These are phyloP conservation scores for Nowakowskiella sp. DNA, from an alignment of 192 early-diverging fungal genomes.

Conservation along the genomic window DNA sequence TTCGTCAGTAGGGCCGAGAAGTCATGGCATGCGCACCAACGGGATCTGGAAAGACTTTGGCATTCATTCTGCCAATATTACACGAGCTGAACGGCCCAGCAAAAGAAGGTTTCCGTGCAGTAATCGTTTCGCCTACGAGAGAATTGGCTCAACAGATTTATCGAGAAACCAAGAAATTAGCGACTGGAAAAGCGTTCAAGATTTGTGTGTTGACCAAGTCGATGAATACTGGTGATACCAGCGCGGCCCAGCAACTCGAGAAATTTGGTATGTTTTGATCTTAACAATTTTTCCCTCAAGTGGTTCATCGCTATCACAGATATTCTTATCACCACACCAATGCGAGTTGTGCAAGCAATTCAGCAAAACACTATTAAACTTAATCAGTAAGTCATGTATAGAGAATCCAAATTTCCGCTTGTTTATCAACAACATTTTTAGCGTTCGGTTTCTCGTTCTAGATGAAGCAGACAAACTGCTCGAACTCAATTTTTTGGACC, in stretches of 20 bases:
- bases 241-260: conserved; percentile 53
- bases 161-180: conserved; percentile 68
- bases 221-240: conserved; percentile 57
- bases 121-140: conserved; percentile 88
- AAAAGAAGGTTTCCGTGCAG: conserved; percentile 76
- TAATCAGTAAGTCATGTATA: conserved; percentile 47
- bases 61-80: conserved; percentile 85
- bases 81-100: conserved; percentile 71
- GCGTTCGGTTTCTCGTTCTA: conserved; percentile 69
- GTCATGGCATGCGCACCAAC: conserved; percentile 95
- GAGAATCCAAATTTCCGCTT: background rate
- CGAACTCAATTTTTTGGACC: conserved; percentile 77
- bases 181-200: conserved; percentile 68
- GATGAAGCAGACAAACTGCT: conserved; percentile 96
- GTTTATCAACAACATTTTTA: conserved; percentile 15
- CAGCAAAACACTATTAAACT: conserved; percentile 71
- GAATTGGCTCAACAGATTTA: conserved; percentile 89
- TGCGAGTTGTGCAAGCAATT: conserved; percentile 83
- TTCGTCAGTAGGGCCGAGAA: conserved; percentile 59
- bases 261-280: conserved; percentile 44
- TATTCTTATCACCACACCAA: conserved; percentile 87
- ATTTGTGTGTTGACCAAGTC: conserved; percentile 77
- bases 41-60: conserved; percentile 96
- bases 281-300: conserved; percentile 9
- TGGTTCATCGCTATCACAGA: conserved; percentile 38